These are phyloP conservation scores for Zygoascus biomembranicola DNA, from an alignment of 805 yeast species.

Conservation along the genomic window DNA sequence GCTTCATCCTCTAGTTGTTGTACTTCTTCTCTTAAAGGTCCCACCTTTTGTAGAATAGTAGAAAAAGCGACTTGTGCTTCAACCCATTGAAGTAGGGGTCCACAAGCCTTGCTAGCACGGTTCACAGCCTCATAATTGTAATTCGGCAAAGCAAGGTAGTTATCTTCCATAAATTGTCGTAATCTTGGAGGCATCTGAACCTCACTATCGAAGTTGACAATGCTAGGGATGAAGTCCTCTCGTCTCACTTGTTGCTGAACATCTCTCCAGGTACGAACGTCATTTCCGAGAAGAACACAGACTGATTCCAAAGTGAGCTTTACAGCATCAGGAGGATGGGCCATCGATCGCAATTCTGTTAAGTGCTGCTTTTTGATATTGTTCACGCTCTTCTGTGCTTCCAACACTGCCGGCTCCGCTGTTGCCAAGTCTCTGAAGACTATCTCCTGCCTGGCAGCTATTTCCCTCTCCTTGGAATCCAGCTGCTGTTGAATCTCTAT, in stretches of 20 bases:
- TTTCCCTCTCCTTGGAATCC: conserved; percentile 54
- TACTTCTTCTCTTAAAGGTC: conserved; percentile 68
- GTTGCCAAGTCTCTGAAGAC: conserved; percentile 60
- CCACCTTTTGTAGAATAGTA: conserved; percentile 56
- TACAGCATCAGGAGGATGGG: conserved; percentile 83
- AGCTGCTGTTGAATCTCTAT: conserved; percentile 64
- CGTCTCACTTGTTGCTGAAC: conserved; percentile 71
- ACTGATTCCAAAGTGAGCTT: conserved; percentile 83
- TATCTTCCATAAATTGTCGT: conserved; percentile 47
- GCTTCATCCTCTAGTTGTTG: conserved; percentile 50
- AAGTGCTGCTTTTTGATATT: conserved; percentile 88
- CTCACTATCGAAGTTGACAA: conserved; percentile 66
- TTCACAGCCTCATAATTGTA: conserved; percentile 67
- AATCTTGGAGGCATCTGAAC: conserved; percentile 44
- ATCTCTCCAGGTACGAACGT: conserved; percentile 64
- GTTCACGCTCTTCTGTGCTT: conserved; percentile 84
- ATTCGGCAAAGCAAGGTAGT: conserved; percentile 53
- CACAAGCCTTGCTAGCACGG: conserved; percentile 92
- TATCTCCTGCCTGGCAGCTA: conserved; percentile 41
- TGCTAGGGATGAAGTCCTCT: conserved; percentile 80
- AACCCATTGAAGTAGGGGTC: conserved; percentile 85
- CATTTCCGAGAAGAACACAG: conserved; percentile 69
- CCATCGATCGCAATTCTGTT: conserved; percentile 82
- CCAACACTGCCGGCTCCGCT: conserved; percentile 78
- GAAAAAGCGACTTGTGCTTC: conserved; percentile 80